phyloP scores from a whole-genome alignment of 2,329 filamentous ascomycete species.

The Penicillium palitans region DNA sequence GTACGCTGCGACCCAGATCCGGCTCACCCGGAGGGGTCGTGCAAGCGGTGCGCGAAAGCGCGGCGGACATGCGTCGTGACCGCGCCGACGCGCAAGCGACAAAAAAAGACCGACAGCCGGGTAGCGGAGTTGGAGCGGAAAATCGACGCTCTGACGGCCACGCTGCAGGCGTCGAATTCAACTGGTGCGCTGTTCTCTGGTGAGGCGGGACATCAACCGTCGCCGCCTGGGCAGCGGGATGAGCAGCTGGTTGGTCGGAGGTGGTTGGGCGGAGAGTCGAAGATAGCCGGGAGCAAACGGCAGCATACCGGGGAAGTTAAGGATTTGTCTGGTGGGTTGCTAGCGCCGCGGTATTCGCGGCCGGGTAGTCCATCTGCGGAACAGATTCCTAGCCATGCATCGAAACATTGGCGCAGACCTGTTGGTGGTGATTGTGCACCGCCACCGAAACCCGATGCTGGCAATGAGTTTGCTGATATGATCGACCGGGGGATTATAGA shows the following conservation, averaged over 20 bases:
- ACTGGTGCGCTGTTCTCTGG: constrained; percentile 22
- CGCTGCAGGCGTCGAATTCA: constrained; percentile 60
- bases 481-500: constrained; percentile 55
- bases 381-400: constrained; percentile 17
- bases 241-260: constrained; percentile 37
- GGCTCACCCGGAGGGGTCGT: constrained; percentile 62
- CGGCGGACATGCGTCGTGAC: constrained; percentile 76
- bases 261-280: constrained; percentile 26
- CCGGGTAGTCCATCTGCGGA: constrained; percentile 25
- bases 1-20: constrained; percentile 81
- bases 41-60: constrained; percentile 77
- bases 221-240: constrained; percentile 33
- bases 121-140: constrained; percentile 91
- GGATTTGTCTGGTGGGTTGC: constrained; percentile 12
- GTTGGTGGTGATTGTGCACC: constrained; percentile 17
- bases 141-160: constrained; percentile 83
- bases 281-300: constrained; percentile 34
- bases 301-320: constrained; percentile 33
- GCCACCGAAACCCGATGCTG: constrained; percentile 16
- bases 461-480: constrained; percentile 45
- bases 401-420: constrained; percentile 27
- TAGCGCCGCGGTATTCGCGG: constrained; percentile 27
- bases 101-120: constrained; percentile 87
- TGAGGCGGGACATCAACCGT: constrained; percentile 9
- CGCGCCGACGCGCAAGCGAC: constrained; percentile 71